Percentiles rank a stretch among this genome's conserved stretches.
phyloP scores from a whole-genome alignment of 2,329 filamentous ascomycete species.

The Bisporella sp. region DNA sequence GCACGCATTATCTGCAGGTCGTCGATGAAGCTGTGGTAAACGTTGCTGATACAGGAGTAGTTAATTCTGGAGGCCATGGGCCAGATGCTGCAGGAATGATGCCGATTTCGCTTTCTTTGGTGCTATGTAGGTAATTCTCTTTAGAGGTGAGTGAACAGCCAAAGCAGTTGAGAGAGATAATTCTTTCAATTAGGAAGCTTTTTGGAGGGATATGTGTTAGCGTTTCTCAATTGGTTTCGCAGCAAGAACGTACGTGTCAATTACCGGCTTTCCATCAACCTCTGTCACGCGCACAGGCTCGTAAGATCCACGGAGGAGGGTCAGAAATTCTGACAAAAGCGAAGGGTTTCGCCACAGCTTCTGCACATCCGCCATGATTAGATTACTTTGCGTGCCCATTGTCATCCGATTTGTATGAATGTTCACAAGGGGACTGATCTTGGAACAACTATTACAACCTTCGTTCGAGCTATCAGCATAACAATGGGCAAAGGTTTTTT shows the following conservation, averaged over 20 bases:
- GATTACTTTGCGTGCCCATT: conserved; percentile 3
- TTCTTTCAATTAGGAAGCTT: conserved; percentile 1
- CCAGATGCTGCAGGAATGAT: conserved; percentile 14
- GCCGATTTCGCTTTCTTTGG: neutral
- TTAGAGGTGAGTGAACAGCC: conserved; percentile 4
- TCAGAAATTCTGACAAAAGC: conserved; percentile 4
- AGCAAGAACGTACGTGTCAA: conserved; percentile 8
- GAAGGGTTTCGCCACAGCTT: conserved; percentile 8
- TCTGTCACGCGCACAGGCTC: neutral
- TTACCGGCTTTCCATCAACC: conserved; percentile 5
- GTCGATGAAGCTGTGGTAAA: conserved; percentile 10
- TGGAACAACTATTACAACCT: neutral
- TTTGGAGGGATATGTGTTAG: neutral
- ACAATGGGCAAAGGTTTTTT: conserved; percentile 13
- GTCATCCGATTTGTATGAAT: conserved; percentile 2
- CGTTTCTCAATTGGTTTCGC: neutral
- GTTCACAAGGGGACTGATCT: conserved; percentile 3
- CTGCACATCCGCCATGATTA: conserved; percentile 5
- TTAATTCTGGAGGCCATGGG: conserved; percentile 13
- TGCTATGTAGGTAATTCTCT: neutral
- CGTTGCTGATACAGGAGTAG: conserved; percentile 16
- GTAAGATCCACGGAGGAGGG: conserved; percentile 7
- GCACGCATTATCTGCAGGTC: conserved; percentile 13
- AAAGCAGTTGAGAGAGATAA: conserved; percentile 10
- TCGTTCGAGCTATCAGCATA: neutral